Conservation (phyloP, 1,284 basidiomycete species). For the Anthracocystis setariae region DNA sequence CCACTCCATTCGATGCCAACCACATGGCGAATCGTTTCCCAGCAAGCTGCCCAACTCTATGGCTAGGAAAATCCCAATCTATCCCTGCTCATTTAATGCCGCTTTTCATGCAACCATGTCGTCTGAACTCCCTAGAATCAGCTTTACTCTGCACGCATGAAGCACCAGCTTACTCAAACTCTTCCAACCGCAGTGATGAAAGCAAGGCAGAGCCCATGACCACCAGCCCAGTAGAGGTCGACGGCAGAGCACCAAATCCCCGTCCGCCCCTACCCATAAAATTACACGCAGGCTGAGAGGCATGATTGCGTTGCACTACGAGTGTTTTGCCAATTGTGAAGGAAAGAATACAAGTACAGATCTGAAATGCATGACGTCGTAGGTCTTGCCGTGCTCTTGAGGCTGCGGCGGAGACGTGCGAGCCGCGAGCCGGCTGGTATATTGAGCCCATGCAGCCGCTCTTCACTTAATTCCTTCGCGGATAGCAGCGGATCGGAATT, state of each 20-base stretch:
- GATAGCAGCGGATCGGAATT: slow-evolving; percentile 50
- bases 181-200: no score
- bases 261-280: no score
- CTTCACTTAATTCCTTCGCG: slow-evolving; percentile 51
- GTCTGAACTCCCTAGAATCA: no score
- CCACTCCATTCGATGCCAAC: not conserved
- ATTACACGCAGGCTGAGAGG: no score
- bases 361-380: not conserved
- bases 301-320: no score
- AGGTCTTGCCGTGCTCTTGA: not conserved
- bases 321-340: no score
- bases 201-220: no score
- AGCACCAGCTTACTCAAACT: no score
- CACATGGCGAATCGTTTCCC: not conserved
- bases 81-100: slow-evolving; percentile 2
- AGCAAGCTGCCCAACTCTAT: not conserved
- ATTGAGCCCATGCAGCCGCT: not conserved
- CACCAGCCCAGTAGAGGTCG: no score
- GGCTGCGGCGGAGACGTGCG: not conserved
- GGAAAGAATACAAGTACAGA: slow-evolving; percentile 7
- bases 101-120: not conserved
- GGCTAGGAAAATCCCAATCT: not conserved
- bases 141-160: no score
- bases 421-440: slow-evolving; percentile 5
- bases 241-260: no score